Evolutionary conservation across 805 yeast genomes (phyloP), one percentile per base, ranked within the genome.

Genomic region (Suhomyces xylopsoci): DNA sequence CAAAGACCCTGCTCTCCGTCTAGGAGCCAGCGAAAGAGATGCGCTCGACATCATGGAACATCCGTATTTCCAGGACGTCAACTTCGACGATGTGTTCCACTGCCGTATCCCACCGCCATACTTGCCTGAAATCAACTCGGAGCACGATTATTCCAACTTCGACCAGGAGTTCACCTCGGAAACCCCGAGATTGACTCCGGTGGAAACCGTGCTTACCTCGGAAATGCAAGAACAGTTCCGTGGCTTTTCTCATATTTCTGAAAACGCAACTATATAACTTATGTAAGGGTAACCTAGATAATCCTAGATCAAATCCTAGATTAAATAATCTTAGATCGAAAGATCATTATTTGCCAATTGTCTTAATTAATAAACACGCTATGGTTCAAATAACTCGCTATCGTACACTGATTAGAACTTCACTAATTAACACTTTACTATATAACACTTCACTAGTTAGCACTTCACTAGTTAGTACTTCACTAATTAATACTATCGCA

Each of bases 181-280:
- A 64, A 87, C 94, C 34, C 97, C 98, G 34, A 86, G 96, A 48
- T 79, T 93, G 69, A 94, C 99, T 1, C 99, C 99, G 2, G 92
- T 94, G 47, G 93, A 90, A 55, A 87, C 96, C 28, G 85, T 88
- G 6, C 77, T 94, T 63, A 87, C 94, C 12, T 83, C 94, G 1
- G 82, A 85, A 25, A 87, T 88, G 83, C 99, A 94, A 77, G 97
- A 94, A 63, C 96, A 90, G 74, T 94, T 94, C 81, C 84, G 98
- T 62, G 99, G 99, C 3, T 94, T 94, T 73, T 90, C 97, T 1
- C 93, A 91, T 69, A 83, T 88, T 62, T 81, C 87, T 26, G 91
- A 85, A 48, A 84, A 82, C 47, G 77, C 77, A 7, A 66, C 71
- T 8, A 68, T 74, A 8, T 73, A 60, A 51, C 12, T 17, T 28